phyloP scores from a whole-genome alignment of 768 basidiomycete genomes.

The Russula dissimulans region DNA sequence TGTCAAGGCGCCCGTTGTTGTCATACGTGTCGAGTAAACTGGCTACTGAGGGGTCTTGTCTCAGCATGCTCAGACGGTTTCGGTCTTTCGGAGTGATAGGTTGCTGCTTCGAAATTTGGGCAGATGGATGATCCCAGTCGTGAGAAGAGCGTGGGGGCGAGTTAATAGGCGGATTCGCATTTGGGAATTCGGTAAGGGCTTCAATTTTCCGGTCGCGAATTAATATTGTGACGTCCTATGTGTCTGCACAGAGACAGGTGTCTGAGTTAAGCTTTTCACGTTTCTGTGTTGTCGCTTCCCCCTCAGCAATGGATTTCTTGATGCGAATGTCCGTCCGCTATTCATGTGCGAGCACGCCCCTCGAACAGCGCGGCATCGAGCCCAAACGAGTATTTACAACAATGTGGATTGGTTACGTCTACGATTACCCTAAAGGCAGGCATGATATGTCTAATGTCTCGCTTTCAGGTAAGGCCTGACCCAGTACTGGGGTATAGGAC shows the following conservation, averaged over 20 bases:
- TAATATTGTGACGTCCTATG: conserved; percentile 63
- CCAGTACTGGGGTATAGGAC: conserved; percentile 33
- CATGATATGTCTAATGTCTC: background rate
- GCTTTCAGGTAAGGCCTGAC: background rate
- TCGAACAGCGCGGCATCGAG: too few species aligned
- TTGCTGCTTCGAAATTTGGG: conserved; percentile 24
- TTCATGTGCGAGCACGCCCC: background rate
- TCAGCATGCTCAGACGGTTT: conserved; percentile 48
- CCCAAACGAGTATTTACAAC: background rate
- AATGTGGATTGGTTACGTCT: background rate
- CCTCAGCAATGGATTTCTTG: too few species aligned
- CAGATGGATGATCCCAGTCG: conserved; percentile 19
- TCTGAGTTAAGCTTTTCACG: conserved; percentile 46
- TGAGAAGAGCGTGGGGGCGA: conserved; percentile 20
- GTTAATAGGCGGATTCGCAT: conserved; percentile 41
- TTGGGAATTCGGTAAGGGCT: conserved; percentile 55
- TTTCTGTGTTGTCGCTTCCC: too few species aligned
- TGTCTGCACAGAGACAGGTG: conserved; percentile 37
- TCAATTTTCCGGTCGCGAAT: conserved; percentile 50
- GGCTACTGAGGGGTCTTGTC: conserved; percentile 70
- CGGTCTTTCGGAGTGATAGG: conserved; percentile 37
- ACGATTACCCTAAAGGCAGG: background rate
- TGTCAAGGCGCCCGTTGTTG: conserved; percentile 54
- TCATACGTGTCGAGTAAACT: conserved; percentile 69
- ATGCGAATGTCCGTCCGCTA: too few species aligned